phyloP scores from a whole-genome alignment of 441 rosid genomes.

The Erysimum cheiri region DNA sequence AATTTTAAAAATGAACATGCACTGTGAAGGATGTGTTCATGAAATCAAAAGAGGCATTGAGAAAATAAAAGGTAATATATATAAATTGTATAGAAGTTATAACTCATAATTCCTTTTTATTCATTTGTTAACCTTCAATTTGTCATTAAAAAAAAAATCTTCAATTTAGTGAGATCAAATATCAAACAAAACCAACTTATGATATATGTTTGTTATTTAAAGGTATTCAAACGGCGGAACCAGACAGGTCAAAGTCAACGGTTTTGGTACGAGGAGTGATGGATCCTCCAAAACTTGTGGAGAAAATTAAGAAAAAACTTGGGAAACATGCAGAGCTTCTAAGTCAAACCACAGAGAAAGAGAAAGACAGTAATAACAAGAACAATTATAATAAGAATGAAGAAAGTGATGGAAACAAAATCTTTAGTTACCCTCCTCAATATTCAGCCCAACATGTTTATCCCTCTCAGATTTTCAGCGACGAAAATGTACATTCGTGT shows the following conservation, averaged over 20 bases:
- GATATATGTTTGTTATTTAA: neutral
- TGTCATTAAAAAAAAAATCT: too few species aligned
- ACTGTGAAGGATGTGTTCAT: conserved; percentile 70
- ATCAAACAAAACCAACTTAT: neutral
- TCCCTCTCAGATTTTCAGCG: conserved; percentile 50
- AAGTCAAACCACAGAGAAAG: conserved; percentile 36
- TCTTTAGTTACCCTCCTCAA: conserved; percentile 51
- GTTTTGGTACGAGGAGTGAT: conserved; percentile 57
- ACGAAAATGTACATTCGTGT: conserved; percentile 59
- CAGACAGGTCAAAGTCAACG: conserved; percentile 53
- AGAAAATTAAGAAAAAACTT: conserved; percentile 43
- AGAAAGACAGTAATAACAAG: conserved; percentile 17
- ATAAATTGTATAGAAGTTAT: too few species aligned
- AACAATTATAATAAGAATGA: neutral
- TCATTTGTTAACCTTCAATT: too few species aligned
- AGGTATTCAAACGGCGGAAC: conserved; percentile 56
- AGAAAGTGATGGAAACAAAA: conserved; percentile 20
- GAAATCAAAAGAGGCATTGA: conserved; percentile 54
- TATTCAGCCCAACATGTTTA: conserved; percentile 34
- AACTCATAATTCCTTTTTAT: too few species aligned
- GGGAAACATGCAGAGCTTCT: conserved; percentile 57
- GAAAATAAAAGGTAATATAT: conserved; percentile 58
- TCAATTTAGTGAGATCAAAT: neutral
- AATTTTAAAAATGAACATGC: conserved; percentile 60
- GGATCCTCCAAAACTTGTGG: conserved; percentile 53